Evolutionary conservation across 108 stramenopile species (phyloP), one percentile per base, ranked within the genome.

Genomic region (Ochromonas danica): DNA sequence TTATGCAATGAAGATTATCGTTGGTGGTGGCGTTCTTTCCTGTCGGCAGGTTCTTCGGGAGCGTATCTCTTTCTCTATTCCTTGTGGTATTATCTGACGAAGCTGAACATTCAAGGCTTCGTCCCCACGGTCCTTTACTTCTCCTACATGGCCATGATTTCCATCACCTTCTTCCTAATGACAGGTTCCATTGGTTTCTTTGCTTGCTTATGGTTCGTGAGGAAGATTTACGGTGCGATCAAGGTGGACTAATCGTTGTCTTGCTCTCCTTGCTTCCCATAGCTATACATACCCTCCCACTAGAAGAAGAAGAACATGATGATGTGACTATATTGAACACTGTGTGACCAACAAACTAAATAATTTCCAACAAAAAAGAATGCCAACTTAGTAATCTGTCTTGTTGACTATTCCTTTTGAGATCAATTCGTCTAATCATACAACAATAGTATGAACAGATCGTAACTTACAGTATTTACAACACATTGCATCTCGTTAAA

Each of bases 21-120:
- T 81, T 99, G 99, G 99, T 98, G 99, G 97, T 99, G 99, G 99
- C 90, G 96, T 62, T 92, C 94, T 61, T 94, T 96, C 82, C 78
- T 86, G 79, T 90, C 92, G 71, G 88, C 90, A 25, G 97, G 95
- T 71, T 88, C 92, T 2, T 94, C 94, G 25, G 97, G 94, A 10
- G 65, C 93, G n/a, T 98, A 94, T 81, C 92, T 99, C 81, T 97
- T 97, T 61, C 74, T 95, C 42, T 98, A 98, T 87, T 92, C 92
- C 39, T 84, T 95, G 71, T 88, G 93, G 65, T 98, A 98, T 91
- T 89, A 91, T 80, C 77, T 85, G 40, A 91, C 87, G 41, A 92
- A 93, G 74, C 88, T 99, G 85, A 88, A 94, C 1, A 84, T 97
- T 78, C 91, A 89, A 3, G 93, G 94, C 22, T 70, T 92, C 30